These are phyloP conservation scores for Chrysanthemum makinoi DNA, from an alignment of 129 eudicot species.

Conservation along the genomic window DNA sequence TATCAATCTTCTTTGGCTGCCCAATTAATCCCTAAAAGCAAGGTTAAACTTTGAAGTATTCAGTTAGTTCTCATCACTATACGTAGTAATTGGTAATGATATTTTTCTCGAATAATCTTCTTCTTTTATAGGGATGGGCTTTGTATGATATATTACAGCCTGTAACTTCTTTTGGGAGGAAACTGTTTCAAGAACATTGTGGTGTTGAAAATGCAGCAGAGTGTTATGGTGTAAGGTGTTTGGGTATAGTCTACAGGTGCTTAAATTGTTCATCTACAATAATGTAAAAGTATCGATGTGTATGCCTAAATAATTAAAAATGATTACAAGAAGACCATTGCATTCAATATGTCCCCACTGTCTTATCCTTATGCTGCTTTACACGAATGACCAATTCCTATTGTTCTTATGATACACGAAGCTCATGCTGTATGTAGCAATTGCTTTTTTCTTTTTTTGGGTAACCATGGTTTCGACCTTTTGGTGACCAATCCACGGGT, in stretches of 20 bases:
- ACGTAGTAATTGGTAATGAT: not conserved
- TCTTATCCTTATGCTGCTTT: not conserved
- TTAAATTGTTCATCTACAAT: conserved; percentile 13
- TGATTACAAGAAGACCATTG: conserved; percentile 4
- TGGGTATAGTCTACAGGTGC: conserved; percentile 17
- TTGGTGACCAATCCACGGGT: no score
- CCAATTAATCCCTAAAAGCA: not conserved
- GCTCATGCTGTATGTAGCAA: not conserved
- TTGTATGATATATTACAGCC: not conserved
- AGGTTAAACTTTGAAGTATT: conserved; percentile 5
- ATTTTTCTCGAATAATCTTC: conserved; percentile 14
- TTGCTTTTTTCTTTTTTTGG: not conserved
- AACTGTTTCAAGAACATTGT: conserved; percentile 11
- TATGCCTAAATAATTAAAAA: conserved; percentile 8
- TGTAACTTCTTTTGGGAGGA: conserved; percentile 2
- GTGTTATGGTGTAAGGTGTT: conserved; percentile 3
- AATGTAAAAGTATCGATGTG: conserved; percentile 15
- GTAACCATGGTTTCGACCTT: no score
- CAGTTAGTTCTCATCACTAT: not conserved
- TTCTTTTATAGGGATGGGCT: not conserved
- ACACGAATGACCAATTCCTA: conserved; percentile 2
- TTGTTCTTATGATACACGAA: not conserved
- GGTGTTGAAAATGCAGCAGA: not conserved
- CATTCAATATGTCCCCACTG: not conserved
- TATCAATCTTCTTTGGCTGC: not conserved